These are phyloP conservation scores for Fraxinus sp. DNA, from an alignment of 305 asterid species.

Conservation along the genomic window DNA sequence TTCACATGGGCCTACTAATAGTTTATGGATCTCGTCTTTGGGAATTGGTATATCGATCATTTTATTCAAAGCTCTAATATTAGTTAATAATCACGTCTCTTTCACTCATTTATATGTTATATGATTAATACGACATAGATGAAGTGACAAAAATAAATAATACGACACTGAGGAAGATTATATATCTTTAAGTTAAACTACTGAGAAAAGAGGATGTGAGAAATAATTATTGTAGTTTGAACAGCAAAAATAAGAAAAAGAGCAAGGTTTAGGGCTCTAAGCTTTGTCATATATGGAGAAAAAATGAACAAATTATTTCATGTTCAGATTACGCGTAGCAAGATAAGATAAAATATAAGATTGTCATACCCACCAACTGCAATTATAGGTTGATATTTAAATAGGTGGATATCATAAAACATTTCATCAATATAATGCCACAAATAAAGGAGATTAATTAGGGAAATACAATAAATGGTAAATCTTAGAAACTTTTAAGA, in stretches of 20 bases:
- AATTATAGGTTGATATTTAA: too few relatives aligned
- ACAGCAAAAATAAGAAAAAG: not conserved
- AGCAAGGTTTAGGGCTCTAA: not conserved
- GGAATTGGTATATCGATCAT: not conserved
- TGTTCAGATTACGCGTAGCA: not conserved
- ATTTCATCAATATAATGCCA: too few relatives aligned
- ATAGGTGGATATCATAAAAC: too few relatives aligned
- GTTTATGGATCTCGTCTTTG: not conserved
- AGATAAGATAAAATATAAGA: too few relatives aligned
- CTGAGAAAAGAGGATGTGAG: not conserved
- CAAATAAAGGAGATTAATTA: too few relatives aligned
- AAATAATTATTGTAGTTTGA: not conserved
- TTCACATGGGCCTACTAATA: not conserved
- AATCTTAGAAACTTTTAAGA: too few relatives aligned
- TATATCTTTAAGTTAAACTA: not conserved
- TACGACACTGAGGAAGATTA: not conserved
- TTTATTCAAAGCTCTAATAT: not conserved
- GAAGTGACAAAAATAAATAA: not conserved
- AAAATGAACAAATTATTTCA: not conserved
- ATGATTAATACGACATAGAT: not conserved
- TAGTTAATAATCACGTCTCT: not conserved
- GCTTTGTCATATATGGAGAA: not conserved
- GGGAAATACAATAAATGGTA: too few relatives aligned
- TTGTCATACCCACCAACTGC: too few relatives aligned
- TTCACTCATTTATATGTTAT: not conserved